phyloP scores from a whole-genome alignment of 495 filamentous ascomycete genomes.

The Aspergillus asperescens region DNA sequence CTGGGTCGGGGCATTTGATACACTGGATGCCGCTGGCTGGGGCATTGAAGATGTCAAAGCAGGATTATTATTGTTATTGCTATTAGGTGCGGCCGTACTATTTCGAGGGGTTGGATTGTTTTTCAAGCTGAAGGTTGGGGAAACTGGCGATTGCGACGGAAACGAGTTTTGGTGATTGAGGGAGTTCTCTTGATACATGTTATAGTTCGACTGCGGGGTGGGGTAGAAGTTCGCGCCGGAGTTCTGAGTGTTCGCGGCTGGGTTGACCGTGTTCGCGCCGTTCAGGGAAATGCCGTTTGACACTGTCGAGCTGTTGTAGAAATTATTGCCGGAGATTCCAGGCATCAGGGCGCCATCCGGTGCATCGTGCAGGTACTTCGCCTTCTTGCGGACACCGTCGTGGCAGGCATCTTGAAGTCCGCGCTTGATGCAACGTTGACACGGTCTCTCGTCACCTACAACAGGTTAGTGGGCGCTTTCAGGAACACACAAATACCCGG shows the following conservation, averaged over 20 bases:
- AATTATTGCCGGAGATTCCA: slow-evolving; percentile 43
- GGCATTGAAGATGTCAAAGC: slow-evolving; percentile 30
- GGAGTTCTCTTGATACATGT: slow-evolving; percentile 37
- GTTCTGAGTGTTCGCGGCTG: slow-evolving; percentile 13
- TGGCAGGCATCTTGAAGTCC: slow-evolving; percentile 85
- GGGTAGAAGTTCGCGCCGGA: slow-evolving; percentile 30
- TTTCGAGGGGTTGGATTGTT: slow-evolving; percentile 32
- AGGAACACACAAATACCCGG: neutral
- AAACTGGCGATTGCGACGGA: slow-evolving; percentile 63
- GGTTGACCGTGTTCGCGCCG: neutral
- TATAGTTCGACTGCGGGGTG: slow-evolving; percentile 36
- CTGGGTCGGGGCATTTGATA: slow-evolving; percentile 31
- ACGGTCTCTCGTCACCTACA: slow-evolving; percentile 82
- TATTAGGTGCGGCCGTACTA: slow-evolving; percentile 23
- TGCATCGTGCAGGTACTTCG: slow-evolving; percentile 97
- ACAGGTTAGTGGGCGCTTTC: neutral
- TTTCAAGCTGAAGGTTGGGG: slow-evolving; percentile 57
- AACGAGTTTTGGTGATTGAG: slow-evolving; percentile 46
- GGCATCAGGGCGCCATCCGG: slow-evolving; percentile 71
- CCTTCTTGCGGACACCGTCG: slow-evolving; percentile 96
- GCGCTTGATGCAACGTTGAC: slow-evolving; percentile 88
- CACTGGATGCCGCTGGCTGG: slow-evolving; percentile 30
- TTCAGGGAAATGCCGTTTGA: slow-evolving; percentile 25
- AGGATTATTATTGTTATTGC: slow-evolving; percentile 6
- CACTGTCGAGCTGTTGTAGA: slow-evolving; percentile 37